Conservation (phyloP, 306 rosid species). For the Cucumis cinereus region DNA sequence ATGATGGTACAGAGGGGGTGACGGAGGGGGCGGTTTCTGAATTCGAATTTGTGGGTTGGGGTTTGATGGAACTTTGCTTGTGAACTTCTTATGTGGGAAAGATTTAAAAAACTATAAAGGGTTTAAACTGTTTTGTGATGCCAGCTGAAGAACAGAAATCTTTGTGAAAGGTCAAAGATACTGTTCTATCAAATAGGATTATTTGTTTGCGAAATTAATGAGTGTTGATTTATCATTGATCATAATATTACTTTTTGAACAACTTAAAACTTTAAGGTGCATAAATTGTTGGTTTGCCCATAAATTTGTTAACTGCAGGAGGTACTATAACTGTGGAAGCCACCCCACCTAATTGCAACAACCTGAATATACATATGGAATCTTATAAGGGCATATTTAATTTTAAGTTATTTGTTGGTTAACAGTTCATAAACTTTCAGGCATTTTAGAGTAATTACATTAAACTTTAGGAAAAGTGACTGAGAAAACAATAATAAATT, state of each 20-base stretch:
- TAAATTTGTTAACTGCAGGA: neutral
- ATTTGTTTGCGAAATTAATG: neutral
- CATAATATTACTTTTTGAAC: neutral
- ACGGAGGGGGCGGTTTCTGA: no score
- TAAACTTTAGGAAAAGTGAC: constrained; percentile 38
- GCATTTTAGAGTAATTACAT: neutral
- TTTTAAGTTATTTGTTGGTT: constrained; percentile 6
- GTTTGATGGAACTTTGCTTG: neutral
- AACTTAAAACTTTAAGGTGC: neutral
- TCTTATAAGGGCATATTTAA: neutral
- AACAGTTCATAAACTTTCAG: constrained; percentile 5
- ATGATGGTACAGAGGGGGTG: no score
- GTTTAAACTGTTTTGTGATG: neutral
- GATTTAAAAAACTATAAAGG: neutral
- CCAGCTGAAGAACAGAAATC: neutral
- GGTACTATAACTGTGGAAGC: neutral
- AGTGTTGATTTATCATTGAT: neutral
- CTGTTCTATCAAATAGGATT: neutral
- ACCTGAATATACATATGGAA: neutral
- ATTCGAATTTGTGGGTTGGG: neutral
- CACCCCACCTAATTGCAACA: neutral
- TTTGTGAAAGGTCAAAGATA: neutral
- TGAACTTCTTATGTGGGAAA: neutral
- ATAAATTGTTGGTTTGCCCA: neutral
- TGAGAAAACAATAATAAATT: constrained; percentile 60